phyloP scores from a whole-genome alignment of 2,329 filamentous ascomycete species.

The Amylocarpus encephaloides region DNA sequence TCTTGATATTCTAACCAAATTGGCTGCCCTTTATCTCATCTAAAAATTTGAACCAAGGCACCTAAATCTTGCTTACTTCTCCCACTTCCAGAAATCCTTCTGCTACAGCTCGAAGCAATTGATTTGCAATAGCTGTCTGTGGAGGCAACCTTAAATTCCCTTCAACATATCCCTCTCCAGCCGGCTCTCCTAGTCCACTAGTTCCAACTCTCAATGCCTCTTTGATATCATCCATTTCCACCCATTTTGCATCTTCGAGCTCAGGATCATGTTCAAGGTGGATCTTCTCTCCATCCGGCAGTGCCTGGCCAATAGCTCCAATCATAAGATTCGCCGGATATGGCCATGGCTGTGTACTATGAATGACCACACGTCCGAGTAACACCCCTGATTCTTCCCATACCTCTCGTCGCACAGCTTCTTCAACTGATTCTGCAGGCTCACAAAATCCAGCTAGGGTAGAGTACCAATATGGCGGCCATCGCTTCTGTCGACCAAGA shows the following conservation, averaged over 20 bases:
- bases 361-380: conserved; percentile 71
- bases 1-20: not conserved
- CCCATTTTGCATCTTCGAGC: conserved; percentile 86
- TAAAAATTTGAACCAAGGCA: not conserved
- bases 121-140: conserved; percentile 84
- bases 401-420: conserved; percentile 75
- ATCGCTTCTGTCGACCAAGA: conserved; percentile 78
- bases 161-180: conserved; percentile 64
- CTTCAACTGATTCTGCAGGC: conserved; percentile 78
- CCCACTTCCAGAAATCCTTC: conserved; percentile 56
- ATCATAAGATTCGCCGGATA: conserved; percentile 84
- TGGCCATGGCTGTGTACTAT: conserved; percentile 82
- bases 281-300: conserved; percentile 73
- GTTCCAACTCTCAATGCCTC: conserved; percentile 64
- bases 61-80: conserved; percentile 10
- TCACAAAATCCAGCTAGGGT: conserved; percentile 85
- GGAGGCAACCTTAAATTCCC: conserved; percentile 77
- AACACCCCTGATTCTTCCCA: conserved; percentile 79
- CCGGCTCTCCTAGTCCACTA: conserved; percentile 58
- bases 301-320: conserved; percentile 78
- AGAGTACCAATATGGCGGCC: conserved; percentile 79
- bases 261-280: conserved; percentile 84
- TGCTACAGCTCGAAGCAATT: conserved; percentile 73
- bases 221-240: conserved; percentile 70
- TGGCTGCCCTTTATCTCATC: not conserved